Evolutionary conservation across 2,329 filamentous ascomycete species (phyloP), one percentile per base, ranked within the genome.

Genomic region (Fusarium pilosicola): DNA sequence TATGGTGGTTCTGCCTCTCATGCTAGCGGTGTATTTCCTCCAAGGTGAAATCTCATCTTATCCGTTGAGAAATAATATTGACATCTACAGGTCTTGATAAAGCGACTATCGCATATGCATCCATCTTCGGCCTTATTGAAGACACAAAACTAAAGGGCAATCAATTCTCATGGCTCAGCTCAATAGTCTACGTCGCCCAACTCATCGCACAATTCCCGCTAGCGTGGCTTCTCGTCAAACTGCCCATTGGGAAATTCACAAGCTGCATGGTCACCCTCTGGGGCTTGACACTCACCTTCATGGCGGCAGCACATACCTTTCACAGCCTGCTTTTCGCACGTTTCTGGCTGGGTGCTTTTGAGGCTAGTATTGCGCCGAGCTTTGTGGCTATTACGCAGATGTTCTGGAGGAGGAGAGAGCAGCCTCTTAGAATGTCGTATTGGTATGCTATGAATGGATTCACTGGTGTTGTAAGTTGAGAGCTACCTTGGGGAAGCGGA

Each of bases 151-250:
- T 91, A 8, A 75, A 80, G 1, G 83, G 81, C 38, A 72, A 80
- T 24, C 79, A 93, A 82, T 94, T 91, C 79, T 88, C 87, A 32
- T 94, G 92, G 92, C 85, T 94, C 0, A 81, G 81, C 14, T 83
- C 81, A 2, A 78, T 84, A 34, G 76, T 84, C 20, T 84, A 81
- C 49, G 62, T 80, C 7, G 76, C 79, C 0, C 80, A 82, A 36
- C 75, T 82, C 20, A 78, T 80, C 30, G 78, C 88, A 34, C 88
- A 88, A n/a, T 88, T 87, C 41, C 77, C 89, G 18, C 84, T 88
- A 17, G 87, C 87, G 0, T 89, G 86, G 64, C 87, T 87, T 12
- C 82, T 89, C 1, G 87, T 89, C 34, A 87, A 87, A 72, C 73
- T 88, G 0, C 88, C 88, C 0, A 87, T 85, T 0, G 88, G 88